Evolutionary conservation across 257 asterid genomes (phyloP), one percentile per base, ranked within the genome.

Genomic region (Mitragyna speciosa): DNA sequence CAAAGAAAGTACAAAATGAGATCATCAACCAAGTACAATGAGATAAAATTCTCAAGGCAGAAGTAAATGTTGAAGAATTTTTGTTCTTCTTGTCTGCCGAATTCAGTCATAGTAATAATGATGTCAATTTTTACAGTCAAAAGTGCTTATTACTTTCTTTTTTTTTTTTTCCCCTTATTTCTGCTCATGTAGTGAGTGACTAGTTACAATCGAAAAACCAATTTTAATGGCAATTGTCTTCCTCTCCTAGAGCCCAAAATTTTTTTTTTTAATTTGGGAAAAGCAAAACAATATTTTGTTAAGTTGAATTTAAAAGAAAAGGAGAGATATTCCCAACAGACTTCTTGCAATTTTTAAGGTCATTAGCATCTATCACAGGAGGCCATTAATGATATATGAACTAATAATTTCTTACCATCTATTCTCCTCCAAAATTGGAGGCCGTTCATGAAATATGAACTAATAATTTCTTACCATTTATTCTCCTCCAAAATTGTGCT

Each of bases 1-100:
- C 52, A 78, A 69, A 28, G 39, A 78, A 69, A 68, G 70, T 69
- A 56, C 48, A 12, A 6, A 22, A 52, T 49, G 3, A 77, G 65
- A 19, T 28, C 22, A 19, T 66, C 56, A 39, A 17, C 16, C 16
- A 70, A 56, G 76, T 52, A 78, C 69, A 69, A 22, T 19, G 52
- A n/a, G 71, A 47, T 43, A n/a, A n/a, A 48, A 22, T 49, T 72
- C 47, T 72, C 76, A 47, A 72, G 61, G 58, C n/a, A 45, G 39
- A 71, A 41, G 52, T 70, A 70, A 70, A 67, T 67, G 47, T 45
- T 7, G n/a, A 67, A 67, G 45, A 67, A 67, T 67, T 67, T 17
- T 67, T 67, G 72, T 20, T 33, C 9, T 14, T 14, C 26, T 67
- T 36, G n/a, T 67, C 10, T 28, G 12, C 16, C 48, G 6, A 31